These are phyloP conservation scores for Agroathelia rolfsii DNA, from an alignment of 1,284 basidiomycete species.

Conservation along the genomic window DNA sequence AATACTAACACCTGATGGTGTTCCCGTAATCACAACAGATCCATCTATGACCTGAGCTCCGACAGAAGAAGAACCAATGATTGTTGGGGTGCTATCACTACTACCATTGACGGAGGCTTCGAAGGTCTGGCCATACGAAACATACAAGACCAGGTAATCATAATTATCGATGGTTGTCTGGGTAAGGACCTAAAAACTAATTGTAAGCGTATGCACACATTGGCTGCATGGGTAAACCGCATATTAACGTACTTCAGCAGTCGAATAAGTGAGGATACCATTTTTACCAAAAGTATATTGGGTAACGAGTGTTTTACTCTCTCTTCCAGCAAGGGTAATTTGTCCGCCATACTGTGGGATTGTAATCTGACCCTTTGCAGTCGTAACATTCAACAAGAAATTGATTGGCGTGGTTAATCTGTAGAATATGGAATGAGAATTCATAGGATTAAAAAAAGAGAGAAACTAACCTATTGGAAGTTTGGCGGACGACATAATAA, in stretches of 20 bases:
- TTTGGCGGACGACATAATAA: conserved; percentile 40
- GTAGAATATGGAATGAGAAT: too few relatives aligned
- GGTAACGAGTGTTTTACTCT: conserved; percentile 35
- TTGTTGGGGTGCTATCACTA: conserved; percentile 2
- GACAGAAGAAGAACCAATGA: conserved; percentile 12
- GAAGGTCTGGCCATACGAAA: conserved; percentile 20
- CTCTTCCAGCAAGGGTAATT: conserved; percentile 29
- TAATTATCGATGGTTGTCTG: conserved; percentile 24
- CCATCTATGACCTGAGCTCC: conserved; percentile 9
- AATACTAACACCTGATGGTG: conserved; percentile 24
- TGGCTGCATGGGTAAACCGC: neutral
- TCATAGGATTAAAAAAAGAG: too few relatives aligned
- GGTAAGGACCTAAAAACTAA: conserved; percentile 21
- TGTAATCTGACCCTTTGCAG: conserved; percentile 22
- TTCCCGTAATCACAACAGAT: conserved; percentile 23
- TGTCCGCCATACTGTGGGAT: conserved; percentile 25
- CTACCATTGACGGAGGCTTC: conserved; percentile 22
- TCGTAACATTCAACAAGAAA: conserved; percentile 26
- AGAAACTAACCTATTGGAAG: conserved; percentile 17
- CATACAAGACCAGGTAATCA: neutral
- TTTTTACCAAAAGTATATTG: conserved; percentile 32
- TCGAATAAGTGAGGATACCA: conserved; percentile 27
- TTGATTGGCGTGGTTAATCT: conserved; percentile 21
- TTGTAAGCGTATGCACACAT: neutral
- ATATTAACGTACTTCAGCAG: conserved; percentile 30